A percentile compares a stretch with the other conserved stretches of the same genome.
Evolutionary conservation across 2,329 filamentous ascomycete genomes (phyloP).

Genomic region (Monosporascus sp.): DNA sequence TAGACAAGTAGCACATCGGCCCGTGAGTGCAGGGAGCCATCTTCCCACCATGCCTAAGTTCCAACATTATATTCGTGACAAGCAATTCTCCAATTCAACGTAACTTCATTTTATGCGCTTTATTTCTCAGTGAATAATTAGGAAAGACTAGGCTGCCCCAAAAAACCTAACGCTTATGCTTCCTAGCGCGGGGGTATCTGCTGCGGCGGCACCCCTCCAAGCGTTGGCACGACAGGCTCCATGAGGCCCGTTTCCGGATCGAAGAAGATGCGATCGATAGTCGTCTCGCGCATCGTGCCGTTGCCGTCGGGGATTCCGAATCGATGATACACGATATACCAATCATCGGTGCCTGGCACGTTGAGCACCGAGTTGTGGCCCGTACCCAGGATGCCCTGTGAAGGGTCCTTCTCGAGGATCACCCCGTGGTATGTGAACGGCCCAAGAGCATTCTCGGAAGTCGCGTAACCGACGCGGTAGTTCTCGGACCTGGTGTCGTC

Average conservation of each 20-base stretch:
- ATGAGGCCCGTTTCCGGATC: slow-evolving; percentile 33
- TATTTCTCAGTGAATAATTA: no score
- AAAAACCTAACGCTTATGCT: no score
- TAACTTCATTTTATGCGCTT: no score
- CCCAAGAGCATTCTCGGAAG: slow-evolving; percentile 29
- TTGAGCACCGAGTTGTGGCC: slow-evolving; percentile 42
- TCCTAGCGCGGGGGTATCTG: not conserved
- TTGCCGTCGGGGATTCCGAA: slow-evolving; percentile 40
- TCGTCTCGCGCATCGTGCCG: slow-evolving; percentile 37
- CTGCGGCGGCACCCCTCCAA: slow-evolving; percentile 24
- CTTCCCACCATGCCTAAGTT: no score
- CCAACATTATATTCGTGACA: no score
- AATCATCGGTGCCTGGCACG: slow-evolving; percentile 41
- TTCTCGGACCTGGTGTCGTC: slow-evolving; percentile 40
- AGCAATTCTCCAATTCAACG: no score
- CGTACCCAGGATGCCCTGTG: slow-evolving; percentile 38
- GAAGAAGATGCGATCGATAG: slow-evolving; percentile 36
- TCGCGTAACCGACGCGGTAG: slow-evolving; percentile 44
- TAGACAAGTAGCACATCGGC: no score
- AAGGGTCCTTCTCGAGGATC: slow-evolving; percentile 36
- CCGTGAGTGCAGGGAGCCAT: no score
- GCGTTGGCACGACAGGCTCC: slow-evolving; percentile 30
- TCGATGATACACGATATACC: slow-evolving; percentile 46
- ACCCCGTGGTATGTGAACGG: slow-evolving; percentile 41
- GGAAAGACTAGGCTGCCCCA: no score